Conservation (phyloP, 768 basidiomycete species). For the Mycena polygramma region DNA sequence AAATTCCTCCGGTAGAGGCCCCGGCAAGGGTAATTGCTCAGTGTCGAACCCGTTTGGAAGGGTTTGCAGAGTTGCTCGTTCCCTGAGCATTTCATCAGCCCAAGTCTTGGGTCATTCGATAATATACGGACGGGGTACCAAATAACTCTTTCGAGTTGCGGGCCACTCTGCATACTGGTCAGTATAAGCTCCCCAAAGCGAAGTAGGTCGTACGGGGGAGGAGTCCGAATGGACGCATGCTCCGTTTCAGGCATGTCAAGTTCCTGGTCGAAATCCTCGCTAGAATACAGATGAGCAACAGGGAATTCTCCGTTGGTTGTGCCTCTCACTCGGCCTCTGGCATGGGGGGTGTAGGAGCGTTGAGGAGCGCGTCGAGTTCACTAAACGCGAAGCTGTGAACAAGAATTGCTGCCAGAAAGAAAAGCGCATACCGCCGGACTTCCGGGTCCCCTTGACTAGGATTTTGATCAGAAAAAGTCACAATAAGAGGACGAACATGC, state of each 20-base stretch:
- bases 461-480: background rate
- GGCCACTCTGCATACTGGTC: slow-evolving; percentile 17
- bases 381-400: slow-evolving; percentile 12
- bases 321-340: slow-evolving; percentile 1
- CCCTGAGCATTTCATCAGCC: slow-evolving; percentile 5
- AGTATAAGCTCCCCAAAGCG: background rate
- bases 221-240: slow-evolving; percentile 26
- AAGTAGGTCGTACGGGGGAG: slow-evolving; percentile 10
- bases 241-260: background rate
- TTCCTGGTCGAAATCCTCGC: slow-evolving; percentile 8
- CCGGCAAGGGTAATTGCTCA: slow-evolving; percentile 34
- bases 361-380: slow-evolving; percentile 27
- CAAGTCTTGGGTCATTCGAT: background rate
- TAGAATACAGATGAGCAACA: background rate
- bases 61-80: slow-evolving; percentile 27
- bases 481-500: slow-evolving; percentile 4
- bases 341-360: slow-evolving; percentile 23
- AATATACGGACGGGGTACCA: slow-evolving; percentile 24
- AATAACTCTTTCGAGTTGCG: slow-evolving; percentile 27
- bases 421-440: slow-evolving; percentile 20
- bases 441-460: slow-evolving; percentile 25
- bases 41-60: slow-evolving; percentile 36
- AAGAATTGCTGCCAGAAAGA: background rate
- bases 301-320: background rate
- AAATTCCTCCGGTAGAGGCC: slow-evolving; percentile 44